A percentile compares a stretch with the other conserved stretches of the same genome.
Conservation (phyloP, 768 basidiomycete genomes). For the button mushroom (Agaricus bisporus) region DNA sequence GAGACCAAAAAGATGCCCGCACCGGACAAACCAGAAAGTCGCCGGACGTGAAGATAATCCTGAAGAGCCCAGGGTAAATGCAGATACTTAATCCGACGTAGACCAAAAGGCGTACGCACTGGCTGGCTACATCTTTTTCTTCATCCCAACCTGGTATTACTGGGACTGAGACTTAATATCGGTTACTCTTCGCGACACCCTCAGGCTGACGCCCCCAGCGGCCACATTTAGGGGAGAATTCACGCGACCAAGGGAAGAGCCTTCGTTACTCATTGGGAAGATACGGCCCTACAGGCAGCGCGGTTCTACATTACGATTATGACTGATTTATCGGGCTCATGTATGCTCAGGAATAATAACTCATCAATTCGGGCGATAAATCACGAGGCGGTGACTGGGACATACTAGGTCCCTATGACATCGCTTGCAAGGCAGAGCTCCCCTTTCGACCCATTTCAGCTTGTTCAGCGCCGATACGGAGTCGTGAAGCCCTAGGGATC, state of each 20-base stretch:
- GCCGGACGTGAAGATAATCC: neutral
- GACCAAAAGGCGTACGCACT: neutral
- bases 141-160: too few relatives aligned
- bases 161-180: too few relatives aligned
- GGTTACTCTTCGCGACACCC: too few relatives aligned
- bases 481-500: conserved; percentile 1
- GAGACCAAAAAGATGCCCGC: neutral
- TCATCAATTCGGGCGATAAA: neutral
- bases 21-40: neutral
- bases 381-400: neutral
- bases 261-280: too few relatives aligned
- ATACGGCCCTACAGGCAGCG: too few relatives aligned
- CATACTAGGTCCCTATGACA: neutral
- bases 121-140: too few relatives aligned
- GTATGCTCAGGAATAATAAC: too few relatives aligned
- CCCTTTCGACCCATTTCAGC: neutral
- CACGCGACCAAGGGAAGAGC: too few relatives aligned
- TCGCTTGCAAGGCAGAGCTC: conserved; percentile 1
- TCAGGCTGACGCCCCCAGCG: too few relatives aligned
- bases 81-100: neutral
- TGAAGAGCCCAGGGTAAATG: conserved; percentile 2
- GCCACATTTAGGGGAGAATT: too few relatives aligned
- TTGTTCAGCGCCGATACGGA: conserved; percentile 5
- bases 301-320: too few relatives aligned
- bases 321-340: too few relatives aligned